Base-by-base conservation (phyloP, 1,139 yeast genomes). In the Candida sojae region DNA sequence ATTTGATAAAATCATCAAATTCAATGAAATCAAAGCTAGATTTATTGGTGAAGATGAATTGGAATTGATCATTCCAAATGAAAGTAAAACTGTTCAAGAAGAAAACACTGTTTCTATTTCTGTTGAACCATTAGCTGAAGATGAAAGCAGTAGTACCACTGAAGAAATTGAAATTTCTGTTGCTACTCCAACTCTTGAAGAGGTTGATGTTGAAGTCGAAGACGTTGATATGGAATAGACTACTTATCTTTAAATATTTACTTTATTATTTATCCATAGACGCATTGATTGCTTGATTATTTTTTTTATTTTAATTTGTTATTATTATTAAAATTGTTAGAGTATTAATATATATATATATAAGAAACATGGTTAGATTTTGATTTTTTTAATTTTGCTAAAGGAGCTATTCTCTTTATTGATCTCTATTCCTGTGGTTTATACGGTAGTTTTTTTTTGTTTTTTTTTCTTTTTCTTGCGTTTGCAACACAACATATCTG, bases 51-150 rank as follows among this genome's bases (percentile, higher is more conserved):
- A 70, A 37, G 75, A 68, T 50, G 80, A 75, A 61, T 70, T 75
- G 50, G 79, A 73, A 61, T 63, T 75, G 53, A 67, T 67, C 47
- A 71, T 75, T 53, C 80, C 80, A 45, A 70, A 69, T 51, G 68
- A 70, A 48, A 60, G 62, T 42, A 63, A 63, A 33, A 62, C 64
- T 37, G 57, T 62, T 37, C 58, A 58, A 40, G 53, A 56, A 40
- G 60, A 58, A 39, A 68, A 66, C 57, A 54, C 57, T 38, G 55
- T 66, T 40, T 50, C 65, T 34, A 65, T 71, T 47, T 50, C 60
- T 36, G 60, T 71, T 47, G 66, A 58, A 25, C 59, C 60, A 29
- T 49, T 47, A 36, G 54, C 52, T 31, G 57, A 52, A 25, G 59
- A 57, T 25, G 46, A 54, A 32, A 58, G 57, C 12, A 61, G 61